Evolutionary conservation across 495 filamentous ascomycete genomes (phyloP), one percentile per base, ranked within the genome.

Genomic region (Schizothecium vesticola): DNA sequence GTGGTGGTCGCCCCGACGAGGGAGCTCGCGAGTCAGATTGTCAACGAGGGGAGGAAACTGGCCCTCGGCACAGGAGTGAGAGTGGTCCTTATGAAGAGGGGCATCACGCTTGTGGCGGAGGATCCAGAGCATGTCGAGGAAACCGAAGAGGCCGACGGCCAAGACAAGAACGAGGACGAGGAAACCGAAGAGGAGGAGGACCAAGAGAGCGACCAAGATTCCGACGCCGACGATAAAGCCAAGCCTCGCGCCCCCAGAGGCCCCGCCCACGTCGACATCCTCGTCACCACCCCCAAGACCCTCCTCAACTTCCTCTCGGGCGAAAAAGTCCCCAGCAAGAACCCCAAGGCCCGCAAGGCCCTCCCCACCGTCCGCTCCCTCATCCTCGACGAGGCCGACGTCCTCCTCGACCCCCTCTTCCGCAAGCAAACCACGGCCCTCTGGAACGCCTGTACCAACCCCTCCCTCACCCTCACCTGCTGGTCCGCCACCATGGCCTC

Each of bases 401-500:
- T 97, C 23, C 88, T 99, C 13, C 85, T 99, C 16, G 95, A 99
- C 69, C 88, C 91, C 13, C 82, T 96, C 13, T 98, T 99, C 80
- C 86, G 91, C 31, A 89, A 94, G 26, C 96, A 99, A 73, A 98
- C 93, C 0, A 81, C 97, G 24, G 86, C 84, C 33, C 91, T 97
- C 72, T 98, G 94, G 95, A 83, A 86, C 23, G 83, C 90, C 21
- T 93, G 91, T 77, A 85, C 83, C 9, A 85, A 89, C 69, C 81
- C 87, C 2, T 76, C 83, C 22, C 82, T 98, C 11, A 84, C 89
- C 7, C 86, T 92, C 3, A 90, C 88, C 60, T 86, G 96, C 62
- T 99, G 94, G 92, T 97, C 94, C 22, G 95, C 96, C 10, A 99
- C 95, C 3, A 98, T 99, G 89, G 92, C 90, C 21, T 97, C 95